Evolutionary conservation across 768 basidiomycete genomes (phyloP).

Genomic region (Inosperma sp.): DNA sequence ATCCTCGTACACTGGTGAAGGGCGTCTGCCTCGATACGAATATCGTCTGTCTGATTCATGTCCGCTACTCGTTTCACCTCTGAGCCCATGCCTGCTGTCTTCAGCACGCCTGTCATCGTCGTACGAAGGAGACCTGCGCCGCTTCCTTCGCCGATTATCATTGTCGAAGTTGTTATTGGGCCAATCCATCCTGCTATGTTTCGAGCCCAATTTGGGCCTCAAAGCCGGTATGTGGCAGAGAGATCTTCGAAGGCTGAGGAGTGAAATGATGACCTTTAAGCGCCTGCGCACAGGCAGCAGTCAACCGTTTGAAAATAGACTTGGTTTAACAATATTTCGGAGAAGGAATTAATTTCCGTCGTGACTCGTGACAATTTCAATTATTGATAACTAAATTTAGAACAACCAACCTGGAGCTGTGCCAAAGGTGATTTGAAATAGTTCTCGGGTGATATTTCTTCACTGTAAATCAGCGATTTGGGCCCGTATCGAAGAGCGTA

Average conservation of each 20-base stretch:
- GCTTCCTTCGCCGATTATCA: neutral
- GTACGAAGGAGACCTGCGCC: conserved; percentile 2
- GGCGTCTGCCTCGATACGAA: neutral
- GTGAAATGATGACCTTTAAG: conserved; percentile 2
- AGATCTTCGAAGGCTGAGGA: neutral
- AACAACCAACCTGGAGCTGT: too few species aligned
- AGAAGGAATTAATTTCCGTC: too few species aligned
- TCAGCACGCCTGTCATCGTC: neutral
- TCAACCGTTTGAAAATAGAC: too few species aligned
- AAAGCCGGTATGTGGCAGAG: neutral
- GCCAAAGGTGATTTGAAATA: too few species aligned
- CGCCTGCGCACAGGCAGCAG: too few species aligned
- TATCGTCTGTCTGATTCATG: neutral
- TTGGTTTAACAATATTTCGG: too few species aligned
- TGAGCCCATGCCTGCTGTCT: neutral
- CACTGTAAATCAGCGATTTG: too few species aligned
- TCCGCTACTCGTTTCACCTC: neutral
- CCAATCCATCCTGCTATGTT: neutral
- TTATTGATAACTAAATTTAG: too few species aligned
- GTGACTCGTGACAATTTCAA: too few species aligned
- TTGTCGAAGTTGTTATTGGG: too few species aligned
- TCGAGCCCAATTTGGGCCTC: neutral
- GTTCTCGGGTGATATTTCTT: too few species aligned
- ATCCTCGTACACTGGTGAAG: neutral
- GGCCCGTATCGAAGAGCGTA: too few species aligned